Base-by-base conservation (phyloP, 2,329 filamentous ascomycete genomes). In the Fonsecaea erecta region DNA sequence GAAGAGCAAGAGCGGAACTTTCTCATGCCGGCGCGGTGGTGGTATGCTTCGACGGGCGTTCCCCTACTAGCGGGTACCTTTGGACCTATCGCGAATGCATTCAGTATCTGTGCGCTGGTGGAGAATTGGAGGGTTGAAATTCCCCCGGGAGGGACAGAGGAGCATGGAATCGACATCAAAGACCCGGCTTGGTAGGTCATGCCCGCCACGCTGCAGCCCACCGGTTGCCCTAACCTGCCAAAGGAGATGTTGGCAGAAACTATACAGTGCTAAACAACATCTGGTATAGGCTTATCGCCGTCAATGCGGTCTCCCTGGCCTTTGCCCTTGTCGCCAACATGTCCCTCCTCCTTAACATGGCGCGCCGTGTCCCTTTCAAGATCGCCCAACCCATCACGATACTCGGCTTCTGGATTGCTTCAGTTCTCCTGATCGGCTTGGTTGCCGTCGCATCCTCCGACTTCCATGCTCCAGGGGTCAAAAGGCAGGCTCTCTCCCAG, bases 341-440 rank as follows among this genome's bases (percentile, higher is more conserved):
- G 14, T 77, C 82, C 2, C 75, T 88, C 6, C 78, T 87, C 1
- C 77, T 87, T 26, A 87, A 86, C 73, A 88, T 88, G 85, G 83
- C 84, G 1, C 79, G 81, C 26, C 78, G 84, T 12, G 71, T 88
- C 9, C 76, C 78, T 0, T 88, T 88, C 72, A 76, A 77, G 3
- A 76, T 86, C 28, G 84, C 85, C 0, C 85, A 87, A 70, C 83
- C 85, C 0, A 83, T 87, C 51, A 87, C 85, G 0, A 85, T 88
- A 35, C 71, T 82, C n/a, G 85, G 85, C n/a, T 88, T 84, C 76
- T 82, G 84, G 53, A 70, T 85, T 2, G 79, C 85, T 12, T 84
- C 84, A 0, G 66, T 83, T 3, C 77, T 88, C 1, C 77, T 88
- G 32, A 82, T 87, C 30, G 79, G 77, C 3, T 79, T 86, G 9